phyloP scores from a whole-genome alignment of 2,329 filamentous ascomycete species.

The Aspergillaceae sp. region DNA sequence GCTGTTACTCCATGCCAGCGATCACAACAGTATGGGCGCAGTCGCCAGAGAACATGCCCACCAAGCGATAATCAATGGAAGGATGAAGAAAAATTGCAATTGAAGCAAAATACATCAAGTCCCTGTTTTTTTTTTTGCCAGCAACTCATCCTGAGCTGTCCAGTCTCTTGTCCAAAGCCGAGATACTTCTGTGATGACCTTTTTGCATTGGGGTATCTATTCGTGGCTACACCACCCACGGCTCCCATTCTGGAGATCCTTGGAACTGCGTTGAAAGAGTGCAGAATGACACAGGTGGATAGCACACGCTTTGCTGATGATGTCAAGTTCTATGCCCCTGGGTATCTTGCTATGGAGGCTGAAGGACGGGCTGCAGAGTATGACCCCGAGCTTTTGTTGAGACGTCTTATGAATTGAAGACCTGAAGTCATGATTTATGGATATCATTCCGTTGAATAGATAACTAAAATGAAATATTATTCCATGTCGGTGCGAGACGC shows the following conservation, averaged over 20 bases:
- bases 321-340: conserved; percentile 1
- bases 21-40: not conserved
- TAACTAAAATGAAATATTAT: not conserved
- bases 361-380: conserved; percentile 6
- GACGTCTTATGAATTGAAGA: not conserved
- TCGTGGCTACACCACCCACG: too few relatives aligned
- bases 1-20: too few relatives aligned
- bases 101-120: not conserved
- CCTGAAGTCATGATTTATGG: not conserved
- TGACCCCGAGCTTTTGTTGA: conserved; percentile 3
- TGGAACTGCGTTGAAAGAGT: not conserved
- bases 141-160: too few relatives aligned
- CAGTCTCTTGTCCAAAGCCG: too few relatives aligned
- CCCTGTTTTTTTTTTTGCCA: too few relatives aligned
- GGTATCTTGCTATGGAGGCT: conserved; percentile 1
- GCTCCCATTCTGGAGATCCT: not conserved
- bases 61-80: not conserved
- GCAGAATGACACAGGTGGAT: not conserved
- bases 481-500: not conserved
- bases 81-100: not conserved
- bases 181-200: too few relatives aligned
- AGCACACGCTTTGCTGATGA: not conserved
- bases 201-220: too few relatives aligned
- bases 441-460: not conserved
- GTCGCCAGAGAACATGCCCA: not conserved